phyloP scores from a whole-genome alignment of 495 filamentous ascomycete genomes.

The Apiosordaria backusii region DNA sequence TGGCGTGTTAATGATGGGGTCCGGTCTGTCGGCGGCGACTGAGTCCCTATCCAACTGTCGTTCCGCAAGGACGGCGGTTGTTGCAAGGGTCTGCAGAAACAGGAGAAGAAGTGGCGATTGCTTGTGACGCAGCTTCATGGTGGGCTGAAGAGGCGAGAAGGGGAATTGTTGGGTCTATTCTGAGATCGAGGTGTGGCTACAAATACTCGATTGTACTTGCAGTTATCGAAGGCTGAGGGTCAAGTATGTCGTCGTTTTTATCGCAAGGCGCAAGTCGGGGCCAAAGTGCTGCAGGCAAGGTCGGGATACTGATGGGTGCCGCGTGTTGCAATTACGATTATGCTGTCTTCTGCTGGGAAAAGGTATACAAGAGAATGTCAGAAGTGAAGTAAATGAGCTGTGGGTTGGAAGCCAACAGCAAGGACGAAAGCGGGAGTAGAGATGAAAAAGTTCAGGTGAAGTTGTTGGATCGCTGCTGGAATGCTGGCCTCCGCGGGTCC shows the following conservation, averaged over 20 bases:
- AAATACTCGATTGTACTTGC: neutral
- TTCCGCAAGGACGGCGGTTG: constrained; percentile 30
- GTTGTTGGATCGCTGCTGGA: constrained; percentile 1
- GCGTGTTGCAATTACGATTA: neutral
- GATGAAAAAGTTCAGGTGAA: neutral
- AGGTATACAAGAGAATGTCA: constrained; percentile 10
- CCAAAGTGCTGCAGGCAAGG: neutral
- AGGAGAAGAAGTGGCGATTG: constrained; percentile 43
- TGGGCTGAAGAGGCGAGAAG: constrained; percentile 12
- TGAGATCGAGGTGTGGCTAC: neutral
- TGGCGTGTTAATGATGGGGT: constrained; percentile 17
- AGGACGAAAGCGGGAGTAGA: constrained; percentile 9
- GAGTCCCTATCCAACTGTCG: constrained; percentile 17
- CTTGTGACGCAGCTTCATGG: constrained; percentile 42
- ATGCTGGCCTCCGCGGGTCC: constrained; percentile 2
- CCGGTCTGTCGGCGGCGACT: constrained; percentile 11
- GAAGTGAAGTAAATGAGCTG: constrained; percentile 10
- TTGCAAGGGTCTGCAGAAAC: constrained; percentile 43
- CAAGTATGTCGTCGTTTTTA: neutral
- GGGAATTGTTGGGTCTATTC: neutral
- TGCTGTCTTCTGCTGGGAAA: neutral
- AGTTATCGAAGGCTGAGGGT: neutral
- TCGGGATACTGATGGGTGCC: neutral
- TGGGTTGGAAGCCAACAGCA: constrained; percentile 8
- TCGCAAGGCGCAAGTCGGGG: neutral